Base-by-base conservation (phyloP, 2,329 filamentous ascomycete genomes). In the Alternaria arborescens region DNA sequence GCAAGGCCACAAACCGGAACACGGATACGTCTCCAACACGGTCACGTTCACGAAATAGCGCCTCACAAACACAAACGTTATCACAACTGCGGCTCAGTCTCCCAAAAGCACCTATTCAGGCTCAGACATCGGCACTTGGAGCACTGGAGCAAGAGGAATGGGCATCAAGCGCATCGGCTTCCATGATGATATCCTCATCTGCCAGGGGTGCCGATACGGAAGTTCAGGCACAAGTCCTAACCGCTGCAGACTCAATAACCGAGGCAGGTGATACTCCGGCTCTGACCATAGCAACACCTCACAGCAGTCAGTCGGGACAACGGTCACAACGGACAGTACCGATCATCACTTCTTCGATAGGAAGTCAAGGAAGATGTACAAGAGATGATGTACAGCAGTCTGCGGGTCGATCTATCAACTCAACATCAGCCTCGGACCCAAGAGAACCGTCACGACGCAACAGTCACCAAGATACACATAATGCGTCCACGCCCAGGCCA, bases 161-260 rank as follows among this genome's bases (percentile, higher is more conserved):
- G 51, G 58, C 43, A 20, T 73, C 71, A 3, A 72, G 68, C 22
- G 70, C 65, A 4, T 72, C 72, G 6, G 70, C 67, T 8, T 62
- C 72, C 2, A 73, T 72, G 71, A 44, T 62, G 18, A 67, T 73
- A 11, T 70, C 71, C 5, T 72, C 69, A 5, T 54, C 62, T 18
- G 41, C 14, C 4, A 57, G 51, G 3, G 52, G 47, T 32, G 44
- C 30, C 10, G 22, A 52, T 22, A 30, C 4, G 6, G 6, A 36
- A 10, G 52, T 24, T 12, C 48, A 46, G 12, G 24, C 28, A 24
- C 32, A 56, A n/a, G 20, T 26, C 41, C 32, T 8, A 26, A 10
- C 36, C 18, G 22, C 4, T 5, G 42, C 30, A 40, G 22, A 32
- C 30, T 22, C 28, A 10, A 10, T 14, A 22, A 12, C 18, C 18